Conservation (phyloP, 1,284 basidiomycete genomes). For the Apiotrichum veenhuisii region DNA sequence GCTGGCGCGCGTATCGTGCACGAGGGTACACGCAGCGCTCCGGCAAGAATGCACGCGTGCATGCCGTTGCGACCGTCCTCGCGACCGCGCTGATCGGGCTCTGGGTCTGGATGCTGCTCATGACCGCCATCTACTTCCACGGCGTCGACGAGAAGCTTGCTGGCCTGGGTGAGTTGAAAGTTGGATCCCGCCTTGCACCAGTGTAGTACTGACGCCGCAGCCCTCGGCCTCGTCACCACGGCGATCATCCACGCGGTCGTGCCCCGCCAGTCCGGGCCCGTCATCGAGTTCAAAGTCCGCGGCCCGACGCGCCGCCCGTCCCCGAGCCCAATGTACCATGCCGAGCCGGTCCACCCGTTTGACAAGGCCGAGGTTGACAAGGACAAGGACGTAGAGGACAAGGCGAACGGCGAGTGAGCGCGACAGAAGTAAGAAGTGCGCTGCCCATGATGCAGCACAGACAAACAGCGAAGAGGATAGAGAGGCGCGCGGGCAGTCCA, state of each 20-base stretch:
- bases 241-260: constrained; percentile 22
- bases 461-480: too few relatives aligned
- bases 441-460: too few relatives aligned
- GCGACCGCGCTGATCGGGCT: constrained; percentile 55
- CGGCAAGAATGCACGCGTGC: not conserved
- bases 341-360: constrained; percentile 2
- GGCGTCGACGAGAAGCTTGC: constrained; percentile 79
- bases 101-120: constrained; percentile 71
- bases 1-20: constrained; percentile 23
- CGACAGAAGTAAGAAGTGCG: too few relatives aligned
- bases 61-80: constrained; percentile 19
- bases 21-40: not conserved
- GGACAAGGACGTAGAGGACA: too few relatives aligned
- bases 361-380: not conserved
- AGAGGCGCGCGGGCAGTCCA: too few relatives aligned
- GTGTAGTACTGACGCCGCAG: constrained; percentile 15
- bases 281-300: constrained; percentile 22
- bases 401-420: too few relatives aligned
- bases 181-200: not conserved
- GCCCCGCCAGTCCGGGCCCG: constrained; percentile 17
- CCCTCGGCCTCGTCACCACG: constrained; percentile 24
- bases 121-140: constrained; percentile 89
- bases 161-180: constrained; percentile 64
- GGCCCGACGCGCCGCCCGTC: constrained; percentile 12
- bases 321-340: not conserved